These are phyloP conservation scores for Gossypium ekmanianum DNA, from an alignment of 345 rosid species.

Conservation along the genomic window DNA sequence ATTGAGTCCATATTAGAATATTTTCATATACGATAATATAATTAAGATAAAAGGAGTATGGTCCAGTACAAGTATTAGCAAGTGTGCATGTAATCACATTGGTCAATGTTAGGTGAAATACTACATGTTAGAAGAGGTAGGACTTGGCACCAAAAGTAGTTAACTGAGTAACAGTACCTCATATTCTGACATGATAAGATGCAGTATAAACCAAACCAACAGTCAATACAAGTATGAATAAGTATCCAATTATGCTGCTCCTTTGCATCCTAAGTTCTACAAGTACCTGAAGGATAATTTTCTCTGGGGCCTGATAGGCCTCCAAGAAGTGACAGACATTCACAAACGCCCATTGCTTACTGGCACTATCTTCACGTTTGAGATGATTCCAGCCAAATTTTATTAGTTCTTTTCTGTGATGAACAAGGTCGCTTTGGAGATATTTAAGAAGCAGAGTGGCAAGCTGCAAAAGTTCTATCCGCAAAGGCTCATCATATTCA, in stretches of 20 bases:
- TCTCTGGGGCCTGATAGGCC: slow-evolving; percentile 99
- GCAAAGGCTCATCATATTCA: slow-evolving; percentile 90
- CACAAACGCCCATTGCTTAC: slow-evolving; percentile 99
- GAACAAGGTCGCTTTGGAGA: slow-evolving; percentile 94
- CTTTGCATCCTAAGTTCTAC: background rate
- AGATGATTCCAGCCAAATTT: slow-evolving; percentile 99
- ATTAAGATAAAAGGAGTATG: background rate
- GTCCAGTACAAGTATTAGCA: background rate
- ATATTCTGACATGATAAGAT: background rate
- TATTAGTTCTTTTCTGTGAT: slow-evolving; percentile 94
- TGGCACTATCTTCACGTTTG: slow-evolving; percentile 99
- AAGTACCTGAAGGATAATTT: slow-evolving; percentile 92
- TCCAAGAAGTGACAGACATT: slow-evolving; percentile 98
- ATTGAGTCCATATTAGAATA: slow-evolving; percentile 20
- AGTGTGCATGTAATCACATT: background rate
- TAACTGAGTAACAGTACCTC: background rate
- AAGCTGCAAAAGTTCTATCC: slow-evolving; percentile 96
- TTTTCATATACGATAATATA: background rate
- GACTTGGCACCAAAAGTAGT: background rate
- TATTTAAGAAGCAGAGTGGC: slow-evolving; percentile 95
- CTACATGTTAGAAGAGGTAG: background rate
- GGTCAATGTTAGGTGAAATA: background rate
- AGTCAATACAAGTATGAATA: background rate
- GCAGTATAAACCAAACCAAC: background rate
- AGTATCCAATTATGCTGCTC: background rate